These are phyloP conservation scores for Huiozyma naganishii DNA, from an alignment of 805 yeast genomes.

Conservation along the genomic window DNA sequence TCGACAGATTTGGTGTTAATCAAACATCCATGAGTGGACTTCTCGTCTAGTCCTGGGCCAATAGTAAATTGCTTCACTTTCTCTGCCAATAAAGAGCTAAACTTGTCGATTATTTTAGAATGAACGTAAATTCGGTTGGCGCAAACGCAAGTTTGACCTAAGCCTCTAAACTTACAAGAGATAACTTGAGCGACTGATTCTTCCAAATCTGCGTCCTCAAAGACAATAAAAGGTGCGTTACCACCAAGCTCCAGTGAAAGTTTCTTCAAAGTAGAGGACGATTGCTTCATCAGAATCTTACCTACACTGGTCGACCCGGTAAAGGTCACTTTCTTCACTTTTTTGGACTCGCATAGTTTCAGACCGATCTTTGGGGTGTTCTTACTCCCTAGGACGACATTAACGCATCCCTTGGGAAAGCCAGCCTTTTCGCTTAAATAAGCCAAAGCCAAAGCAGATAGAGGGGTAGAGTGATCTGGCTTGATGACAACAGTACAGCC, in stretches of 20 bases:
- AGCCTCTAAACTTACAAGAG: conserved; percentile 47
- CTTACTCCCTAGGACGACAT: conserved; percentile 39
- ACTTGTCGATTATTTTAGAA: conserved; percentile 38
- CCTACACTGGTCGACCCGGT: conserved; percentile 60
- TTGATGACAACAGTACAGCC: conserved; percentile 53
- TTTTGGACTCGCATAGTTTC: conserved; percentile 37
- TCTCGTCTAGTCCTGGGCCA: conserved; percentile 45
- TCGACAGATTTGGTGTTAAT: conserved; percentile 40
- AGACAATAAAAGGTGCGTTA: conserved; percentile 53
- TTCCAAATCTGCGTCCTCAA: conserved; percentile 49
- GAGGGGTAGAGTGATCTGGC: conserved; percentile 54
- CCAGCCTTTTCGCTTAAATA: conserved; percentile 48
- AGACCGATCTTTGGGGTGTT: conserved; percentile 44
- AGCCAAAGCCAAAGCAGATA: conserved; percentile 48
- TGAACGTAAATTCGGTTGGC: conserved; percentile 53
- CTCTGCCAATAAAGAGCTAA: conserved; percentile 33
- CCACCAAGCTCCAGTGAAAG: conserved; percentile 58
- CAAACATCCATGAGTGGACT: conserved; percentile 46
- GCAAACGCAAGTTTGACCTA: conserved; percentile 61
- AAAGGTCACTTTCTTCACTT: conserved; percentile 47
- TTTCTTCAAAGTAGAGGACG: conserved; percentile 48
- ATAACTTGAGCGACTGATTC: conserved; percentile 42
- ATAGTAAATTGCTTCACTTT: conserved; percentile 38
- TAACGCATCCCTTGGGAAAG: conserved; percentile 47
- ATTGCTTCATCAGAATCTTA: conserved; percentile 46